A percentile compares a stretch with the other conserved stretches of the same genome.
These are phyloP conservation scores for Saccharomycopsis javanensis DNA, from an alignment of 805 yeast genomes.

Conservation along the genomic window DNA sequence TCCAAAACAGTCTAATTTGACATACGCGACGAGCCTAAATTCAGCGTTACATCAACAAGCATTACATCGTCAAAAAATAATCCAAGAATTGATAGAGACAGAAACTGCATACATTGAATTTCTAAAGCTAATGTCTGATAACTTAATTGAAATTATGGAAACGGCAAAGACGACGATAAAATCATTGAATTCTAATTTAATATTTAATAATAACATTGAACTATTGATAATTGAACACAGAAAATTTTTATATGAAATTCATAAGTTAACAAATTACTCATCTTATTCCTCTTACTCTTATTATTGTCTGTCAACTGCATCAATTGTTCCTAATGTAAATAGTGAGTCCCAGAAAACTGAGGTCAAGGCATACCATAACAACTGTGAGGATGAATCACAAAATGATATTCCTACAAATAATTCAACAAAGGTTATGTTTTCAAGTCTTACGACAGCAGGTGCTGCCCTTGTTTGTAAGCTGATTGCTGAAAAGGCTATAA, in stretches of 20 bases:
- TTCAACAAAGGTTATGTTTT: neutral
- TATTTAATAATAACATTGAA: constrained; percentile 25
- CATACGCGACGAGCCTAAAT: constrained; percentile 15
- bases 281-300: constrained; percentile 5
- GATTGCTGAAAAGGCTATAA: constrained; percentile 23
- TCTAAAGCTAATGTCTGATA: constrained; percentile 33
- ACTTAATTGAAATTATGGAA: constrained; percentile 34
- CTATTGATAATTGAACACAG: constrained; percentile 25
- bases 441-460: constrained; percentile 8
- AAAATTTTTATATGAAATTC: constrained; percentile 25
- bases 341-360: neutral
- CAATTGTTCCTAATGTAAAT: neutral
- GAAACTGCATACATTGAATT: constrained; percentile 41
- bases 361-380: neutral
- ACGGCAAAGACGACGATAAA: constrained; percentile 18
- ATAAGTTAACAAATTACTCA: constrained; percentile 11
- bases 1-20: constrained; percentile 7
- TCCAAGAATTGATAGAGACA: constrained; percentile 41
- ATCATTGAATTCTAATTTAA: constrained; percentile 29
- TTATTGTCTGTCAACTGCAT: neutral
- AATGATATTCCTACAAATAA: neutral
- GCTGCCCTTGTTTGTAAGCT: constrained; percentile 12
- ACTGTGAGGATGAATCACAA: neutral
- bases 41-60: constrained; percentile 20
- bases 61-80: constrained; percentile 23